phyloP scores from a whole-genome alignment of 2,329 filamentous ascomycete species.

The Alternaria ventricosa region DNA sequence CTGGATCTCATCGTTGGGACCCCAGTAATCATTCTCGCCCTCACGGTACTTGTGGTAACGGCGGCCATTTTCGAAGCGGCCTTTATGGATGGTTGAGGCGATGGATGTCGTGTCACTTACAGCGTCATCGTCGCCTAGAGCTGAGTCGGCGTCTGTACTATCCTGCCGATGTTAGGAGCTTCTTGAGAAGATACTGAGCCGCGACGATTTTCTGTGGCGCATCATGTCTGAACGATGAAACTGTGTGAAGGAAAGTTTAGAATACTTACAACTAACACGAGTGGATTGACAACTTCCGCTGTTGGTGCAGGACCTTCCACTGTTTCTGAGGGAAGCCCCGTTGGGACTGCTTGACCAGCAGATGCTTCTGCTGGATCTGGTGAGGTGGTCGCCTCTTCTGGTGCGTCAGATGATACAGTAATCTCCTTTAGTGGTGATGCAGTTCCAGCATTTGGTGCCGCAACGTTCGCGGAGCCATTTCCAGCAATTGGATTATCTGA shows the following conservation, averaged over 20 bases:
- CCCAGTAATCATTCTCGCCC: conserved; percentile 41
- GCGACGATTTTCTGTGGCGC: not conserved
- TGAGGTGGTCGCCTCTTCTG: not conserved
- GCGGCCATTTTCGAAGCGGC: conserved; percentile 43
- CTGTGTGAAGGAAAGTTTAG: not conserved
- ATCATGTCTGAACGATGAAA: not conserved
- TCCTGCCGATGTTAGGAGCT: conserved; percentile 3
- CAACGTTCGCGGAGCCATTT: not conserved
- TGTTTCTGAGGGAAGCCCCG: not conserved
- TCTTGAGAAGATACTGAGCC: not conserved
- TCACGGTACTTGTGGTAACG: conserved; percentile 42
- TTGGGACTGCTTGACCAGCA: not conserved
- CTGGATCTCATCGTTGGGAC: conserved; percentile 39
- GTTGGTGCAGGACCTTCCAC: conserved; percentile 8
- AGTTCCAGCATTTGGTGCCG: not conserved
- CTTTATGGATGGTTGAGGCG: conserved; percentile 36
- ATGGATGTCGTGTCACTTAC: conserved; percentile 42
- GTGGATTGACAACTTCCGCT: conserved; percentile 18
- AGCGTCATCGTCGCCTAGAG: conserved; percentile 8
- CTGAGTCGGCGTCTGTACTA: conserved; percentile 26
- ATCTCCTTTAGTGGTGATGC: not conserved
- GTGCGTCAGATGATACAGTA: not conserved
- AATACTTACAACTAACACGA: conserved; percentile 15
- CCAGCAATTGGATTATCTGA: not conserved
- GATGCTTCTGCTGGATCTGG: not conserved